phyloP scores from a whole-genome alignment of 768 basidiomycete species.

The Pleurotus eryngii region DNA sequence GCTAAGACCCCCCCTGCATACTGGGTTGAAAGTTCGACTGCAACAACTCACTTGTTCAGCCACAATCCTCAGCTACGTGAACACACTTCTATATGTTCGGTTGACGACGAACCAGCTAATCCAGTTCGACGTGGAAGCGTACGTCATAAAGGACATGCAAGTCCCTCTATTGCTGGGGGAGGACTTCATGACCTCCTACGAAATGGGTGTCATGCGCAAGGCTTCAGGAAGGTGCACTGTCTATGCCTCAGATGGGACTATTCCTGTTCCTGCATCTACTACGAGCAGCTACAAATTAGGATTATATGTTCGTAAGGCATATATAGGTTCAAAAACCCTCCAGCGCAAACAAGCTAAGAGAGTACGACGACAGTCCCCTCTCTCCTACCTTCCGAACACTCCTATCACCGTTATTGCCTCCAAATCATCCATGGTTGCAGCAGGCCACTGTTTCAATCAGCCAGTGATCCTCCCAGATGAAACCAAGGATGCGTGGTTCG shows the following conservation, averaged over 20 bases:
- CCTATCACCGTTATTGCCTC: background rate
- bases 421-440: too few species aligned
- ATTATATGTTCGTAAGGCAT: too few species aligned
- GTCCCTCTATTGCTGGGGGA: slow-evolving; percentile 25
- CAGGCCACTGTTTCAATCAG: too few species aligned
- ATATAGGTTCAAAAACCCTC: too few species aligned
- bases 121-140: slow-evolving; percentile 17
- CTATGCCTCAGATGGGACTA: background rate
- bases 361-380: too few species aligned
- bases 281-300: too few species aligned
- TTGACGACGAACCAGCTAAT: slow-evolving; percentile 2
- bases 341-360: too few species aligned
- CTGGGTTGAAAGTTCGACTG: background rate
- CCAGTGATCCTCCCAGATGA: background rate
- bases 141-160: slow-evolving; percentile 21
- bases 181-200: slow-evolving; percentile 23
- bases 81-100: too few species aligned
- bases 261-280: too few species aligned
- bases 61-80: slow-evolving; percentile 15
- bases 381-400: too few species aligned
- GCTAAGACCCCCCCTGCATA: background rate
- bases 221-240: slow-evolving; percentile 9
- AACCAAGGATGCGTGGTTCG: slow-evolving; percentile 9
- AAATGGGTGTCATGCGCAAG: slow-evolving; percentile 11
- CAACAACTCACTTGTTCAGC: slow-evolving; percentile 8